Evolutionary conservation across 2,329 filamentous ascomycete genomes (phyloP), one percentile per base, ranked within the genome.

Genomic region (Aphanoascus verrucosus): DNA sequence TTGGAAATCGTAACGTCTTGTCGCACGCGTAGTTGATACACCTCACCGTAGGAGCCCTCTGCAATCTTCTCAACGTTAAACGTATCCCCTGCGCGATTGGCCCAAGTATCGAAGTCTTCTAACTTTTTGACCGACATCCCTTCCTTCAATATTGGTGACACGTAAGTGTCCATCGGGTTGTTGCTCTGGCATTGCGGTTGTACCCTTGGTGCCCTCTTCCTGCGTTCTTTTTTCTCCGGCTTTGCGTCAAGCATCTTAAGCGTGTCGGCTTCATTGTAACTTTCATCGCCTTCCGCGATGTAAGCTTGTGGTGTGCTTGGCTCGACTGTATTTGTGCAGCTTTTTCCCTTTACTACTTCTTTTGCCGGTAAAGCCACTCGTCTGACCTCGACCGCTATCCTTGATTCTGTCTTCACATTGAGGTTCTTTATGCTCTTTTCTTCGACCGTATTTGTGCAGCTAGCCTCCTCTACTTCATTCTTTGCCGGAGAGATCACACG

Each of bases 41-140:
- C 81, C 61, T 84, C 81, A 52, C 79, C 80, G 61, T 82, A 85
- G 0, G 80, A 82, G 1, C 82, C 82, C 64, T 85, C 81, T 7
- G 80, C 81, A 35, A 85, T 77, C 59, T 85, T 85, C 7, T 72
- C 69, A 40, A 84, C 72, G 37, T 72, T 63, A 57, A 72, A 65
- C 60, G 68, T 63, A 35, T 63, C 65, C 5, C 63, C 67, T 2
- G 67, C 68, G 11, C 67, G 63, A 2, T 65, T 62, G 8, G 69
- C 68, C 70, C 70, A 72, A 9, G 64, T 64, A 42, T 56, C 57
- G 48, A 72, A 72, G 41, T 64, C 67, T 42, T 72, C 69, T 8
- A 71, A 64, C 1, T 67, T 66, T 34, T 65, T 57, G 0, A 64
- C 59, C 0, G 70, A 69, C 15, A 68, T 43, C 4, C 67, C 67